These are phyloP conservation scores for Epichloe sylvatica DNA, from an alignment of 2,329 filamentous ascomycete genomes.

Conservation along the genomic window DNA sequence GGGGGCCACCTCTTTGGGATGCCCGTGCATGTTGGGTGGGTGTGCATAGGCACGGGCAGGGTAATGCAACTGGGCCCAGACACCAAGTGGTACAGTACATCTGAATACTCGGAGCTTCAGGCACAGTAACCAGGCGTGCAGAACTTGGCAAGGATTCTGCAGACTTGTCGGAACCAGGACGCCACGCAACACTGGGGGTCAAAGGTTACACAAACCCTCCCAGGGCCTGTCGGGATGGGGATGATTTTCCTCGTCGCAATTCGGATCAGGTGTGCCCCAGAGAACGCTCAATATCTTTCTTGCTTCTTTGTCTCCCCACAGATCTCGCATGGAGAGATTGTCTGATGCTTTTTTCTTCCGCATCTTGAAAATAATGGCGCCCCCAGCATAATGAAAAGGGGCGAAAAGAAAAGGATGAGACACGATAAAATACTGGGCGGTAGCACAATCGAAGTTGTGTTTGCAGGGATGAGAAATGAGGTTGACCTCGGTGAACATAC, in stretches of 20 bases:
- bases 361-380: too few relatives aligned
- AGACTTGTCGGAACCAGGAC: constrained; percentile 12
- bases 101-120: constrained; percentile 10
- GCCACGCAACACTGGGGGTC: constrained; percentile 12
- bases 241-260: neutral
- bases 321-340: too few relatives aligned
- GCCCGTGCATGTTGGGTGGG: constrained; percentile 9
- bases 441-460: neutral
- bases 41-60: constrained; percentile 8
- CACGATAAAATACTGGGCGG: neutral
- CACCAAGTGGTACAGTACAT: constrained; percentile 12
- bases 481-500: constrained; percentile 4
- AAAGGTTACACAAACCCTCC: constrained; percentile 9
- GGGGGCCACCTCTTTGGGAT: constrained; percentile 8
- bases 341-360: too few relatives aligned
- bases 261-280: neutral
- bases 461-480: constrained; percentile 4
- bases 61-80: constrained; percentile 7
- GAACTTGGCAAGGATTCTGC: constrained; percentile 9
- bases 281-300: neutral
- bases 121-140: constrained; percentile 9
- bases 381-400: neutral
- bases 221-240: neutral
- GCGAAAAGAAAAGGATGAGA: neutral
- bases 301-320: neutral